A percentile compares a stretch with the other conserved stretches of the same genome.
phyloP scores from a whole-genome alignment of 179 eudicot genomes.

The Spinacia oleracea region DNA sequence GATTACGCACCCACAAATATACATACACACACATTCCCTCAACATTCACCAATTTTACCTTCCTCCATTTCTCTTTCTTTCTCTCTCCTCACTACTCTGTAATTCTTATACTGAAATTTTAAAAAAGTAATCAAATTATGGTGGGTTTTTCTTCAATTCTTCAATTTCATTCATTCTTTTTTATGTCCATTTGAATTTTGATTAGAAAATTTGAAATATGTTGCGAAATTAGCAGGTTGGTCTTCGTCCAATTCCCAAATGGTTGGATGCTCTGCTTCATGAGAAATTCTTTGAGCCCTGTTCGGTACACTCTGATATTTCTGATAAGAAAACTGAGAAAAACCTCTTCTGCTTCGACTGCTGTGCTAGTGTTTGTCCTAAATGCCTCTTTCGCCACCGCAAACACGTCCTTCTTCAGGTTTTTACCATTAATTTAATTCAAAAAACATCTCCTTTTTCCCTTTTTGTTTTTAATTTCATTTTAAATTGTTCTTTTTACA shows the following conservation, averaged over 20 bases:
- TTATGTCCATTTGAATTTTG: background rate
- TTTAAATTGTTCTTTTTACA: conserved; percentile 23
- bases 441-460: background rate
- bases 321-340: conserved; percentile 44
- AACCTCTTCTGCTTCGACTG: conserved; percentile 58
- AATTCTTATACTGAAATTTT: background rate
- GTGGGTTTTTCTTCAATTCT: background rate
- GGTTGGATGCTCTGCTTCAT: conserved; percentile 43
- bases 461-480: background rate
- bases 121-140: background rate
- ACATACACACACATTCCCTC: background rate
- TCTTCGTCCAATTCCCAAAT: conserved; percentile 33
- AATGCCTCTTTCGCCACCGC: conserved; percentile 50
- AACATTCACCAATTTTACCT: background rate
- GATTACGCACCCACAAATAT: background rate
- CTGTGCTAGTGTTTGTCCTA: conserved; percentile 46
- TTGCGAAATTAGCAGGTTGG: conserved; percentile 40
- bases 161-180: background rate
- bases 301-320: conserved; percentile 35
- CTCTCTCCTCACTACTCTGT: background rate
- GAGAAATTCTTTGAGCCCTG: conserved; percentile 58
- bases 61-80: conserved; percentile 10
- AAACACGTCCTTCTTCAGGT: conserved; percentile 55
- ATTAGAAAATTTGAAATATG: background rate
- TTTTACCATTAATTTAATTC: background rate